Evolutionary conservation across 352 stramenopile species (phyloP), one percentile per base, ranked within the genome.

Genomic region (Globisporangium mamillatum): DNA sequence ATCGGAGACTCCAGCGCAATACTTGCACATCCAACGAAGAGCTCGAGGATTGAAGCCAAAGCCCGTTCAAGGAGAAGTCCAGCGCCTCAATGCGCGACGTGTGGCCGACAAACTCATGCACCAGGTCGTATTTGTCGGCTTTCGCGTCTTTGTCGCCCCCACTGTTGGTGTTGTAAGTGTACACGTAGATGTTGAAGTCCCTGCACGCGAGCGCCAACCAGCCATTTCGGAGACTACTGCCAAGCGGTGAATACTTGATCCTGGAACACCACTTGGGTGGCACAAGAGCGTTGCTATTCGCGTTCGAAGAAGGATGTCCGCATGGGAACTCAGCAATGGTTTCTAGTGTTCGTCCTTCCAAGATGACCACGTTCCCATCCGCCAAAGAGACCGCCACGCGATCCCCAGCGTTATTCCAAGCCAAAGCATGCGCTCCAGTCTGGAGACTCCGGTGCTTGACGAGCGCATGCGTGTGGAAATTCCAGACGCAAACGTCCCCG

Each of bases 161-260:
- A 58, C 2, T 25, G 34, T 41, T 41, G 34, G 59, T 32, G 12
- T n/a, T 14, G 18, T 34, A 63, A 7, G 63, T 20, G 60, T 93
- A 93, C 7, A 97, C 74, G 71, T 95, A 95, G 20, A 97, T 78
- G 29, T 79, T 83, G 53, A 79, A 91, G 68, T 97, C 82, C 25
- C 84, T 80, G 69, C 78, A 92, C 1, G 75, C 88, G 18, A 77
- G 70, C 59, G 68, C 84, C 68, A 76, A 77, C 74, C 61, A 79
- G 50, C 67, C 56, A 20, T 29, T 60, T 32, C 63, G 58, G 4
- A 54, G 34, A 27, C 20, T 46, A 20, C 59, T 73, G 1, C 60
- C 25, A 6, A n/a, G 3, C 6, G 79, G 73, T 0, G 73, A 84
- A 36, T 92, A 95, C 62, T 78, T 81, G 1, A 93, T 57, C 8